Evolutionary conservation across 2,329 filamentous ascomycete species (phyloP), one percentile per base, ranked within the genome.

Genomic region (Trichoderma gracile): DNA sequence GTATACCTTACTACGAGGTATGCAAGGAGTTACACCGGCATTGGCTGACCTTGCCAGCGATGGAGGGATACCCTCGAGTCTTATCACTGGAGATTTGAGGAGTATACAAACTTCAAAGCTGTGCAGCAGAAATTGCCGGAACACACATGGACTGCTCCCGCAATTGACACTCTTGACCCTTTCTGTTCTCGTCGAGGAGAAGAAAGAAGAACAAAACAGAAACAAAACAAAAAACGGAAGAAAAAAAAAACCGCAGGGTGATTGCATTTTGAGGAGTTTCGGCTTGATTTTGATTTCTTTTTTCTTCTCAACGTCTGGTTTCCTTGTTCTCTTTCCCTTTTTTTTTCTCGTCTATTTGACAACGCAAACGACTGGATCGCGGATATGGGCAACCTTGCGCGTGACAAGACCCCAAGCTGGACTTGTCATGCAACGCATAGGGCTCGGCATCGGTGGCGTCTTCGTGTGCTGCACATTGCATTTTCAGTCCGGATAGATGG

Each of bases 171-270:
- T 23, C 3, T 45, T 7, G 15, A 38, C 46, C 54, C 17, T 8
- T 4, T 53, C 52, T 42, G 33, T 42, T n/a, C n/a, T n/a, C 4
- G 23, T 23, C 10, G 45, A 23, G 19, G 19, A 19, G 19, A 5
- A 23, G 33, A 38, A 38, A 30, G 9, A 30, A 8, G 21, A 38
- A 4, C 1, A 21, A 45, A 43, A n/a, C 42, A 17, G 12, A 14
- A 50, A 56, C 23, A 57, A 33, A 15, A 71, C 43, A 58, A 71
- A 74, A 72, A 74, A 19, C 9, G 67, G 68, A 68, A 69, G 63
- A 42, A 74, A 83, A 93, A 70, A 66, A 47, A 74, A 83, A 85
- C 66, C 89, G 93, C 75, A 91, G 90, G 71, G 72, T 68, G 72
- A 72, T 71, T 78, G 76, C 76, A 78, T 78, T 72, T 67, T 71